These are phyloP conservation scores for Hemisphaericaspora xylofermentans DNA, from an alignment of 1,139 yeast species.

Conservation along the genomic window DNA sequence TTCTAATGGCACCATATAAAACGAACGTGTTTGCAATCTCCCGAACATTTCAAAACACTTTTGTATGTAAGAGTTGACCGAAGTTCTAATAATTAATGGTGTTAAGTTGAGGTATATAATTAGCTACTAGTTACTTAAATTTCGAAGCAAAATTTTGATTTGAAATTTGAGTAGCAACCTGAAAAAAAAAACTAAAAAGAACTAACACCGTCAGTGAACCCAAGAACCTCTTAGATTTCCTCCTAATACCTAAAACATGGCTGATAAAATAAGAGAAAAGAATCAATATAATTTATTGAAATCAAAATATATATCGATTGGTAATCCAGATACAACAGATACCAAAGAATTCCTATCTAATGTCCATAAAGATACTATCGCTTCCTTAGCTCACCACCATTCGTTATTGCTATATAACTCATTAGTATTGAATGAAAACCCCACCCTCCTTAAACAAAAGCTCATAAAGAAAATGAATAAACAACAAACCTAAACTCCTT, in stretches of 20 bases:
- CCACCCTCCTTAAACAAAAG: slow-evolving; percentile 44
- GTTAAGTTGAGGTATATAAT: neutral
- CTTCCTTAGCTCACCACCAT: slow-evolving; percentile 70
- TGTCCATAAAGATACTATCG: slow-evolving; percentile 71
- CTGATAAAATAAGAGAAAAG: slow-evolving; percentile 67
- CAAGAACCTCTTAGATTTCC: neutral
- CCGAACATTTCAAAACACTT: neutral
- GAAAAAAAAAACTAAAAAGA: neutral
- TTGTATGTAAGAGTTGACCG: neutral
- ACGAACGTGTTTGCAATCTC: neutral
- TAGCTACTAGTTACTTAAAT: no score
- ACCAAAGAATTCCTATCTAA: slow-evolving; percentile 47
- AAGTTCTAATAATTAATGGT: neutral
- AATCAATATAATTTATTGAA: slow-evolving; percentile 63
- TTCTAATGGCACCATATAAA: neutral
- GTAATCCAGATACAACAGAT: slow-evolving; percentile 62
- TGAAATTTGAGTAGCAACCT: no score
- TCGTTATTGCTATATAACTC: slow-evolving; percentile 64
- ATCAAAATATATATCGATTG: slow-evolving; percentile 66
- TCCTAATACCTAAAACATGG: slow-evolving; percentile 33
- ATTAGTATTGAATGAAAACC: slow-evolving; percentile 59
- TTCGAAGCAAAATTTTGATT: no score
- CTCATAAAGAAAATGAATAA: slow-evolving; percentile 62
- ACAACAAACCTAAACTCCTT: slow-evolving; percentile 1
- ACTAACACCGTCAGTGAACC: neutral